Evolutionary conservation across 2,329 filamentous ascomycete species (phyloP).

Genomic region (Juglanconis oblonga): DNA sequence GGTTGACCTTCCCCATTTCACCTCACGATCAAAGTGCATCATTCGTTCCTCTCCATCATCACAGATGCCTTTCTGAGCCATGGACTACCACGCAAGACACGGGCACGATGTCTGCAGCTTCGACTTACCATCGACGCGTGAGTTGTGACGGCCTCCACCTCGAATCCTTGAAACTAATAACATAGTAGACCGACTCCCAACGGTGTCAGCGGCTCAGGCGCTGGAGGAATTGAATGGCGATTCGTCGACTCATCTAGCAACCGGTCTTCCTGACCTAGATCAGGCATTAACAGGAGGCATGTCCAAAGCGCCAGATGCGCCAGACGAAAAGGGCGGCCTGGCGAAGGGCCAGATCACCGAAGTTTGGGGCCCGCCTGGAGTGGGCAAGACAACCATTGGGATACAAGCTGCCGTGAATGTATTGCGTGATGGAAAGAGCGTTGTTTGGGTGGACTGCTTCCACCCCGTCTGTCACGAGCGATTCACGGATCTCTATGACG

Average conservation of each 20-base stretch:
- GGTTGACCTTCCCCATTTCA: neutral
- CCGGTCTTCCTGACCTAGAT: constrained; percentile 54
- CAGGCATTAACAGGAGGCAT: constrained; percentile 35
- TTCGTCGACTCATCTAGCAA: constrained; percentile 50
- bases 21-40: neutral
- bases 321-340: constrained; percentile 51
- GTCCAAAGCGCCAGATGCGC: constrained; percentile 13
- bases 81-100: constrained; percentile 60
- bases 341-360: constrained; percentile 78
- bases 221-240: constrained; percentile 57
- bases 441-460: constrained; percentile 72
- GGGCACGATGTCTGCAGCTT: constrained; percentile 62
- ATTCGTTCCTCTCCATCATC: neutral
- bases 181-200: constrained; percentile 67
- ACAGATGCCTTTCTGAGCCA: constrained; percentile 25
- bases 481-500: constrained; percentile 28
- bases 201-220: constrained; percentile 72
- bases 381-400: constrained; percentile 79
- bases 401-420: constrained; percentile 67
- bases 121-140: constrained; percentile 51
- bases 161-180: neutral
- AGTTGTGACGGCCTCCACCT: constrained; percentile 25
- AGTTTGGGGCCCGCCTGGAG: constrained; percentile 81
- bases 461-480: constrained; percentile 39
- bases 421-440: constrained; percentile 56